Evolutionary conservation across 2,329 filamentous ascomycete genomes (phyloP).

Genomic region (Fulvia fulva): DNA sequence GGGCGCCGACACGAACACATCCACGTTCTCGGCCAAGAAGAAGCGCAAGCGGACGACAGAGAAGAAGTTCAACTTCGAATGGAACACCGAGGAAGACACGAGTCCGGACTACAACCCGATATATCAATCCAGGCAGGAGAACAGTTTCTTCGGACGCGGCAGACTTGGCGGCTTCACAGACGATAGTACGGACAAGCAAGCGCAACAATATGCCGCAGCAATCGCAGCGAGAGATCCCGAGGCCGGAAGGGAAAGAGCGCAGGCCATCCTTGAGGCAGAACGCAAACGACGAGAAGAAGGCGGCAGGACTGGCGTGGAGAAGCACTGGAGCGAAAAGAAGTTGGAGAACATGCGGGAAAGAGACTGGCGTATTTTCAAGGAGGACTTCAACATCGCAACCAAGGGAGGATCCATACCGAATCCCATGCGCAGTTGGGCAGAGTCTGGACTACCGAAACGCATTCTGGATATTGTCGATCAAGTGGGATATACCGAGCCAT

Average conservation of each 20-base stretch:
- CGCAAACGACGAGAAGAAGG: slow-evolving; percentile 69
- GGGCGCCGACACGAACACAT: slow-evolving; percentile 81
- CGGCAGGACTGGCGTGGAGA: slow-evolving; percentile 70
- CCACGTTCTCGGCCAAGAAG: slow-evolving; percentile 91
- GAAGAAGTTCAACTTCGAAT: slow-evolving; percentile 98
- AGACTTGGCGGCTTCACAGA: slow-evolving; percentile 64
- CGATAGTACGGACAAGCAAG: slow-evolving; percentile 48
- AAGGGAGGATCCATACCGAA: slow-evolving; percentile 91
- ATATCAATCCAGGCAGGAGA: slow-evolving; percentile 64
- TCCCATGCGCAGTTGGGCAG: slow-evolving; percentile 90
- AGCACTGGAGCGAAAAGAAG: slow-evolving; percentile 93
- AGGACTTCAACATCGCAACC: slow-evolving; percentile 94
- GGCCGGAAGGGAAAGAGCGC: slow-evolving; percentile 70
- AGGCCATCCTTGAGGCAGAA: slow-evolving; percentile 81
- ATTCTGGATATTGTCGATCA: slow-evolving; percentile 76
- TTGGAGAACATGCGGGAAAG: slow-evolving; percentile 92
- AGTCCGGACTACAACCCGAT: slow-evolving; percentile 77
- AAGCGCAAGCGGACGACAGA: slow-evolving; percentile 89
- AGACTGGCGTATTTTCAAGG: slow-evolving; percentile 99
- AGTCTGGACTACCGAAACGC: slow-evolving; percentile 73
- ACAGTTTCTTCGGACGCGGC: slow-evolving; percentile 66
- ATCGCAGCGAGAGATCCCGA: slow-evolving; percentile 72
- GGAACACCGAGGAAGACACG: slow-evolving; percentile 93
- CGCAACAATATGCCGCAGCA: slow-evolving; percentile 59
- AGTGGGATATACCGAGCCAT: slow-evolving; percentile 88